Evolutionary conservation across 257 asterid genomes (phyloP).

Genomic region (Nicotiana tomentosiformis): DNA sequence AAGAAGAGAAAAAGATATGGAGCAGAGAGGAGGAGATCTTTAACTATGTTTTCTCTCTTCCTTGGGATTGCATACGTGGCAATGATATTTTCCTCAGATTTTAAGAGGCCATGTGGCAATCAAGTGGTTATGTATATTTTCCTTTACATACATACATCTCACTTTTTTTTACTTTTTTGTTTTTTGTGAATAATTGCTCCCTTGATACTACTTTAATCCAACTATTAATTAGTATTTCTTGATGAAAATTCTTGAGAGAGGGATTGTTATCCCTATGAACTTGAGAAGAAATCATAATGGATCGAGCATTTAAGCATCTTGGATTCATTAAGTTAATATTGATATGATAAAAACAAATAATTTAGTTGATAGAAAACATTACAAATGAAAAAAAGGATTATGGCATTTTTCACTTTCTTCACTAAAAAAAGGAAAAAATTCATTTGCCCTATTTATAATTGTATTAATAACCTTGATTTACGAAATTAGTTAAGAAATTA

Average conservation of each 20-base stretch:
- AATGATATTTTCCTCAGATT: constrained; percentile 30
- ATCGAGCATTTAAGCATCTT: not conserved
- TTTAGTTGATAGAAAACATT: no score
- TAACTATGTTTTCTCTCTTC: constrained; percentile 49
- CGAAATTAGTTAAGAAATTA: no score
- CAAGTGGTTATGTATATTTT: not conserved
- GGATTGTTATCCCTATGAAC: not conserved
- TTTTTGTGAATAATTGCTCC: not conserved
- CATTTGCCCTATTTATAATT: no score
- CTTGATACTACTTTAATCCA: not conserved
- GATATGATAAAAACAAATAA: not conserved
- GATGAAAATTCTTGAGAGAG: not conserved
- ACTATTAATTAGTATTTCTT: not conserved
- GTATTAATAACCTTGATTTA: no score
- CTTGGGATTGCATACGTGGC: constrained; percentile 49
- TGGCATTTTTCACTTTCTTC: not conserved
- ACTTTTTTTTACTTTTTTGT: no score
- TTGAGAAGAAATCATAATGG: not conserved
- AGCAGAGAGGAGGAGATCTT: constrained; percentile 47
- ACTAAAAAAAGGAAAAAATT: no score
- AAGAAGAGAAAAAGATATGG: constrained; percentile 7
- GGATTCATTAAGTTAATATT: not conserved
- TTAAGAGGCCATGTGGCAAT: not conserved
- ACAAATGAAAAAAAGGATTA: no score
- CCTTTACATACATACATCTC: no score